phyloP scores from a whole-genome alignment of 805 yeast species.

The Yamadazyma philogaea region DNA sequence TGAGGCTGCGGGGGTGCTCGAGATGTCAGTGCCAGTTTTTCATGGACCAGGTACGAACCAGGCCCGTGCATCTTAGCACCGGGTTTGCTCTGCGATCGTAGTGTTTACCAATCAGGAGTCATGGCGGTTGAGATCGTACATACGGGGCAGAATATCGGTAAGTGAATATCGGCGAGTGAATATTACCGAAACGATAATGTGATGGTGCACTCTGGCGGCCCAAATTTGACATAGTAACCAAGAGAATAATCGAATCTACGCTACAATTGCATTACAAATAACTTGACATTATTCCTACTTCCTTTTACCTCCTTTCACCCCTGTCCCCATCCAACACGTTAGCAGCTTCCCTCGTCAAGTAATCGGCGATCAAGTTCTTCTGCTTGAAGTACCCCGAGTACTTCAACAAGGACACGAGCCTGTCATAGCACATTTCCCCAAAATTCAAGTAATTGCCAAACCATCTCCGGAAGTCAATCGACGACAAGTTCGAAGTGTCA shows the following conservation, averaged over 20 bases:
- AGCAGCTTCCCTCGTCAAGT: conserved; percentile 29
- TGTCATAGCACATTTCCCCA: conserved; percentile 61
- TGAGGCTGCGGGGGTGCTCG: not conserved
- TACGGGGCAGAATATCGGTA: not conserved
- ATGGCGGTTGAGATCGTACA: conserved; percentile 2
- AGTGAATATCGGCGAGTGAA: not conserved
- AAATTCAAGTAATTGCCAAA: conserved; percentile 51
- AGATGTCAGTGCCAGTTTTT: conserved; percentile 26
- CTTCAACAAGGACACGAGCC: conserved; percentile 43
- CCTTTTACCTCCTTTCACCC: no score
- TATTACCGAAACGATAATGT: no score
- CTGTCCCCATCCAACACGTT: conserved; percentile 18
- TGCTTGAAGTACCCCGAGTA: conserved; percentile 51
- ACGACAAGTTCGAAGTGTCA: conserved; percentile 49
- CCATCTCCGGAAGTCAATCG: conserved; percentile 44
- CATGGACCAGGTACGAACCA: conserved; percentile 19
- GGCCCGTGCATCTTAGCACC: conserved; percentile 27
- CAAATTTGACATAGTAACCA: no score
- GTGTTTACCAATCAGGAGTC: conserved; percentile 6
- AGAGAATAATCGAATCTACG: no score
- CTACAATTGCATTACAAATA: no score
- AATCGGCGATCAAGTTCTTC: conserved; percentile 35
- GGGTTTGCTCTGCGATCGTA: conserved; percentile 1
- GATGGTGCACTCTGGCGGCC: no score
- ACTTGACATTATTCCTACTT: no score